Percentiles rank a stretch among this genome's conserved stretches.
Conservation (phyloP, 163 green algal species). For the Scenedesmus sp. region DNA sequence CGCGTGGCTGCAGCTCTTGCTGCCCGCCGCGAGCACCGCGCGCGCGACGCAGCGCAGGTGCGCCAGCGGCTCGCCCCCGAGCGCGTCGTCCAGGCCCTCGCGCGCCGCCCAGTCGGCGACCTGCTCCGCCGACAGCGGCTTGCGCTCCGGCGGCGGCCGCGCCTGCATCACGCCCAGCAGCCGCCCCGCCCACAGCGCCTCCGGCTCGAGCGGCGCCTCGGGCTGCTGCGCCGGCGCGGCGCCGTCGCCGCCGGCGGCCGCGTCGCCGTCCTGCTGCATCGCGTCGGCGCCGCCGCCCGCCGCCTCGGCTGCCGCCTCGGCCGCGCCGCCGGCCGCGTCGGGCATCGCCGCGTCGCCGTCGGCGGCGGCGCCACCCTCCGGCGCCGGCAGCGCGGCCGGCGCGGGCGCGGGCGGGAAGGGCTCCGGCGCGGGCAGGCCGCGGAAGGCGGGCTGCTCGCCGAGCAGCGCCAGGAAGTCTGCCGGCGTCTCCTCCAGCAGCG, state of each 20-base stretch:
- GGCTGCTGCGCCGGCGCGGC: background rate
- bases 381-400: background rate
- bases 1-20: slow-evolving; percentile 85
- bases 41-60: slow-evolving; percentile 44
- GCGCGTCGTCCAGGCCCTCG: background rate
- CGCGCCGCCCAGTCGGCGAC: slow-evolving; percentile 24
- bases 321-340: slow-evolving; percentile 6
- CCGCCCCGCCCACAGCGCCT: slow-evolving; percentile 13
- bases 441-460: slow-evolving; percentile 61
- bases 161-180: slow-evolving; percentile 31
- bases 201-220: slow-evolving; percentile 3
- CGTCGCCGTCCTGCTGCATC: slow-evolving; percentile 15
- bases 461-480: slow-evolving; percentile 70
- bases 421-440: slow-evolving; percentile 51
- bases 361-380: slow-evolving; percentile 2
- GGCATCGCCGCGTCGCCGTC: background rate
- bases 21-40: slow-evolving; percentile 69
- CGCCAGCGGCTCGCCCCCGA: background rate
- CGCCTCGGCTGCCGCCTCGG: slow-evolving; percentile 1
- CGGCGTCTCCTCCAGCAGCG: slow-evolving; percentile 63
- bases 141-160: background rate
- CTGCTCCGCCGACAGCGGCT: slow-evolving; percentile 25
- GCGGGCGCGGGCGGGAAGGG: slow-evolving; percentile 29
- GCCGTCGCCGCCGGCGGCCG: background rate
- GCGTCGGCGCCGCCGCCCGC: slow-evolving; percentile 1